phyloP scores from a whole-genome alignment of 352 stramenopile genomes.

The Aphanomyces astaci region DNA sequence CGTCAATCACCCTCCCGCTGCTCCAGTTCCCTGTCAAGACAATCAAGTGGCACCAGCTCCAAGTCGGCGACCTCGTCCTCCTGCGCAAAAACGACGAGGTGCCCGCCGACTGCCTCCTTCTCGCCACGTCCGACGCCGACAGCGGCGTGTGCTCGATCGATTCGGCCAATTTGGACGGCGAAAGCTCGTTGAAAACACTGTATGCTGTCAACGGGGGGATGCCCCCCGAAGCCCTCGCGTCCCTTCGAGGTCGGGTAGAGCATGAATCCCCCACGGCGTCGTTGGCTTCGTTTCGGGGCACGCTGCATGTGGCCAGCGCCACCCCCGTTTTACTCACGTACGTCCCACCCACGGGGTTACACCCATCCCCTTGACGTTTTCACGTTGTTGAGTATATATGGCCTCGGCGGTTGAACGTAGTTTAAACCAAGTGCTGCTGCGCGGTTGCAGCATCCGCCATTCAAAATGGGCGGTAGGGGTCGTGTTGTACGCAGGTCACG shows the following conservation, averaged over 20 bases:
- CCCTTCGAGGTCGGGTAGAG: not conserved
- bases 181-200: conserved; percentile 18
- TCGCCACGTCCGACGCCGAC: conserved; percentile 31
- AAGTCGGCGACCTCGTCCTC: conserved; percentile 46
- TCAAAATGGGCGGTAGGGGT: conserved; percentile 73
- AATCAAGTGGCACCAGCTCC: not conserved
- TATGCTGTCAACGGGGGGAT: not conserved
- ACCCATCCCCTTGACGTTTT: too few relatives aligned
- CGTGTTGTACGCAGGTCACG: conserved; percentile 63
- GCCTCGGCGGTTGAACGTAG: too few relatives aligned
- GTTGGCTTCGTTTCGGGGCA: not conserved
- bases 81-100: conserved; percentile 46
- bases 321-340: conserved; percentile 2
- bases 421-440: conserved; percentile 54
- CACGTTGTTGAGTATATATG: too few relatives aligned
- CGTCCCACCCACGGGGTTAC: too few relatives aligned
- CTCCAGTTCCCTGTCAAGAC: not conserved
- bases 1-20: not conserved
- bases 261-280: not conserved
- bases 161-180: conserved; percentile 23
- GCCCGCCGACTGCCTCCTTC: conserved; percentile 59
- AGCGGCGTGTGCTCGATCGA: conserved; percentile 26
- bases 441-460: conserved; percentile 73
- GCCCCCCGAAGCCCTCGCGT: conserved; percentile 29
- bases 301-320: not conserved